These are phyloP conservation scores for Tylopilus sp. DNA, from an alignment of 1,284 basidiomycete genomes.

Conservation along the genomic window DNA sequence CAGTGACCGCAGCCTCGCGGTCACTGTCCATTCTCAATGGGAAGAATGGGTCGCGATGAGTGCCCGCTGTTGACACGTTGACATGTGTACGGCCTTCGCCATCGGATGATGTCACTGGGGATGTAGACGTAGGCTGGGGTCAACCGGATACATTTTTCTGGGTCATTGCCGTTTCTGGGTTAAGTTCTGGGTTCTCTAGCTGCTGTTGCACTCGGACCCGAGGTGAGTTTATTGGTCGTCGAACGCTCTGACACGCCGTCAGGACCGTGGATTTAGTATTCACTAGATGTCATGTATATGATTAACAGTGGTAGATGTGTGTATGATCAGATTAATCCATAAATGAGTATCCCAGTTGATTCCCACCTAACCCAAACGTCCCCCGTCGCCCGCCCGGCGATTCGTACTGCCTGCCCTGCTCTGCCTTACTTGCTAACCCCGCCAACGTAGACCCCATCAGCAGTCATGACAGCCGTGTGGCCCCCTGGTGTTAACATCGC, in stretches of 20 bases:
- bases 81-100: slow-evolving; percentile 1
- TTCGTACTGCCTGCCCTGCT: no score
- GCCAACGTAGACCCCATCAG: slow-evolving; percentile 33
- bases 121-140: slow-evolving; percentile 5
- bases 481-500: slow-evolving; percentile 33
- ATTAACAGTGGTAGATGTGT: slow-evolving; percentile 19
- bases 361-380: neutral
- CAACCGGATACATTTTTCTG: neutral
- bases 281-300: slow-evolving; percentile 4
- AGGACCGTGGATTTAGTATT: neutral
- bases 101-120: neutral
- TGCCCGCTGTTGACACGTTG: slow-evolving; percentile 1
- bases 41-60: neutral
- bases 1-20: no score
- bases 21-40: no score
- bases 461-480: slow-evolving; percentile 31
- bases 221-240: neutral
- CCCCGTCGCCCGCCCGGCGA: neutral
- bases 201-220: neutral
- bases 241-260: no score
- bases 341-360: slow-evolving; percentile 4
- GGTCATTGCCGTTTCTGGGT: neutral
- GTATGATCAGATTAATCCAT: slow-evolving; percentile 27
- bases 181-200: neutral
- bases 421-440: slow-evolving; percentile 15